Evolutionary conservation across 2,329 filamentous ascomycete genomes (phyloP).

Genomic region (Neurospora crassa): DNA sequence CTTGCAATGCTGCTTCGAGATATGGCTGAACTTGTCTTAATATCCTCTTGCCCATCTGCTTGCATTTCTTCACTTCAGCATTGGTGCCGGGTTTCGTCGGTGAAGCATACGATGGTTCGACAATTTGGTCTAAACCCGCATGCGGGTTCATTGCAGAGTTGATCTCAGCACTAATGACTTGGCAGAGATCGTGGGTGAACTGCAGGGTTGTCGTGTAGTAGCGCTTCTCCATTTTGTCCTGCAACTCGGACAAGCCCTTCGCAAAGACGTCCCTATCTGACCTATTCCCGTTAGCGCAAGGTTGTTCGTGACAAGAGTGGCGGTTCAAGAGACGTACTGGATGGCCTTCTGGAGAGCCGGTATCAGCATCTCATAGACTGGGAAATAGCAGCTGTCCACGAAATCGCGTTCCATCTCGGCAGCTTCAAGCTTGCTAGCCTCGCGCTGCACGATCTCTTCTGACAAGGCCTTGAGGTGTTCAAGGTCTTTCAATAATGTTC

Average conservation of each 20-base stretch:
- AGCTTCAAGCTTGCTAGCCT: conserved; percentile 67
- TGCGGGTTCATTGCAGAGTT: conserved; percentile 28
- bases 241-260: conserved; percentile 38
- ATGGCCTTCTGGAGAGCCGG: conserved; percentile 74
- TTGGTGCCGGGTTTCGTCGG: conserved; percentile 41
- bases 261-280: conserved; percentile 56
- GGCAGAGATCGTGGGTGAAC: conserved; percentile 48
- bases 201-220: conserved; percentile 48
- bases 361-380: conserved; percentile 65
- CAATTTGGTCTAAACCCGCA: conserved; percentile 18
- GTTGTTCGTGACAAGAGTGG: neutral
- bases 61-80: conserved; percentile 68
- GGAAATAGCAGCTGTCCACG: conserved; percentile 86
- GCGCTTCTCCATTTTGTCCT: conserved; percentile 42
- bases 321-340: conserved; percentile 48
- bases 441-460: conserved; percentile 62
- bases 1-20: conserved; percentile 64
- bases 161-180: conserved; percentile 44
- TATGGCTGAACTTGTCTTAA: conserved; percentile 72
- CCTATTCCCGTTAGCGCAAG: conserved; percentile 35
- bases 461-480: conserved; percentile 64
- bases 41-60: conserved; percentile 81
- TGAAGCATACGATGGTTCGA: conserved; percentile 35
- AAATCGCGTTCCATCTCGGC: conserved; percentile 68
- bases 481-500: conserved; percentile 66